Evolutionary conservation across 129 eudicot genomes (phyloP), one percentile per base, ranked within the genome.

Genomic region (Tanacetum coccineum): DNA sequence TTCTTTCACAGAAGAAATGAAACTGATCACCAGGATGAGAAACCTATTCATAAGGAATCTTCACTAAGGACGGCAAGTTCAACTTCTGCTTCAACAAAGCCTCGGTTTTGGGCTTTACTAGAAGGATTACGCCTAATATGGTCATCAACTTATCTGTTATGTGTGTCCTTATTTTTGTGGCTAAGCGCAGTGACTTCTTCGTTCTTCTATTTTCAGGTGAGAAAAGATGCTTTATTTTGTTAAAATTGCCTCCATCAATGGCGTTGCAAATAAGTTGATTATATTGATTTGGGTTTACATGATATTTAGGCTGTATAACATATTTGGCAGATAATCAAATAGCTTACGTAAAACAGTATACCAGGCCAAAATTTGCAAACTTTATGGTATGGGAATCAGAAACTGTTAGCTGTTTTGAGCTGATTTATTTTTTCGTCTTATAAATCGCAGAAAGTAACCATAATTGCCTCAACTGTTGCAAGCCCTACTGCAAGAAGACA

Each of bases 201-300:
- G 12, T 87, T 91, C 85, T 91, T 91, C 81, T 91, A 91, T 78
- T 91, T 91, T 68, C 97, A 91, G 94, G 97, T 90, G 58, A 36
- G 42, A 48, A 76, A 67, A 49, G 54, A 52, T 19, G 19, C 15
- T 60, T 67, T 18, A 9, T 55, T 66, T 53, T 59, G 64, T 49
- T 50, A 4, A 11, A 22, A 30, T 59, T 59, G 40, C 21, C 36
- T 44, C 56, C 42, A 22, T 60, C 45, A 30, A 18, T 15, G 6
- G 18, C 8, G 25, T 55, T 25, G 26, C 51, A 40, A 36, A 42
- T 45, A 63, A 32, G 39, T 21, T 50, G 53, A 62, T 50, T 51
- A 40, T 54, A 62, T 19, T 61, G 9, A 22, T 71, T 48, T 18
- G 9, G 32, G 42, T 59, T 19, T 36, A 71, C 46, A 14, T 25